These are phyloP conservation scores for Aureobasidium sp. DNA, from an alignment of 2,329 filamentous ascomycete genomes.

Conservation along the genomic window DNA sequence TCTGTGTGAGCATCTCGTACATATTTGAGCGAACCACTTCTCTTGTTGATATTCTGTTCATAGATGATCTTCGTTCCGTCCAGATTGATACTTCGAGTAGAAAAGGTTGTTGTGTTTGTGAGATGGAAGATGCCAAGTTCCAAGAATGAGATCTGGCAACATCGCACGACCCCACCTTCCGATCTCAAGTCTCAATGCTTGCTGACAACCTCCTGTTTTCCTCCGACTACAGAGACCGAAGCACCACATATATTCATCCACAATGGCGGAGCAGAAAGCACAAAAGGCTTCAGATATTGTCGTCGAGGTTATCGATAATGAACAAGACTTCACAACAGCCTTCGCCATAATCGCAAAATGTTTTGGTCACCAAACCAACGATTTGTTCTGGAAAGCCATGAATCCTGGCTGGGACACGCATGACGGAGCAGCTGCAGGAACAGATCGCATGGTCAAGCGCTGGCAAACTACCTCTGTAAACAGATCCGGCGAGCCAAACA, in stretches of 20 bases:
- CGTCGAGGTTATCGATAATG: not conserved
- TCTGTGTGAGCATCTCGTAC: not conserved
- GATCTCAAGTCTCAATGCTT: not conserved
- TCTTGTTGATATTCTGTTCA: too few species aligned
- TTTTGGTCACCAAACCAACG: constrained; percentile 45
- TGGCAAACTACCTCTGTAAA: constrained; percentile 36
- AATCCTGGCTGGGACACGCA: constrained; percentile 49
- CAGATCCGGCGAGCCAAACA: constrained; percentile 39
- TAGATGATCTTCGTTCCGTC: too few species aligned
- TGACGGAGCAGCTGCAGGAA: constrained; percentile 32
- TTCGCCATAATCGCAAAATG: constrained; percentile 27
- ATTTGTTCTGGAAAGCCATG: constrained; percentile 43
- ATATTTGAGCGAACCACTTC: not conserved
- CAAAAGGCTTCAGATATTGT: not conserved
- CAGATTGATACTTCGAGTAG: too few species aligned
- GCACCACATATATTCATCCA: not conserved
- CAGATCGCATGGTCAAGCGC: constrained; percentile 32
- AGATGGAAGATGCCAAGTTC: not conserved
- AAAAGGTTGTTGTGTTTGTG: not conserved
- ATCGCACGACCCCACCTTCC: not conserved
- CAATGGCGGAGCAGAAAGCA: not conserved
- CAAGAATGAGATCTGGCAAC: constrained; percentile 4
- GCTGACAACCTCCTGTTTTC: not conserved
- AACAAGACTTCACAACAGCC: not conserved
- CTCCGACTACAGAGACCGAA: not conserved